These are phyloP conservation scores for Penstemon barbatus DNA, from an alignment of 257 asterid genomes.

Conservation along the genomic window DNA sequence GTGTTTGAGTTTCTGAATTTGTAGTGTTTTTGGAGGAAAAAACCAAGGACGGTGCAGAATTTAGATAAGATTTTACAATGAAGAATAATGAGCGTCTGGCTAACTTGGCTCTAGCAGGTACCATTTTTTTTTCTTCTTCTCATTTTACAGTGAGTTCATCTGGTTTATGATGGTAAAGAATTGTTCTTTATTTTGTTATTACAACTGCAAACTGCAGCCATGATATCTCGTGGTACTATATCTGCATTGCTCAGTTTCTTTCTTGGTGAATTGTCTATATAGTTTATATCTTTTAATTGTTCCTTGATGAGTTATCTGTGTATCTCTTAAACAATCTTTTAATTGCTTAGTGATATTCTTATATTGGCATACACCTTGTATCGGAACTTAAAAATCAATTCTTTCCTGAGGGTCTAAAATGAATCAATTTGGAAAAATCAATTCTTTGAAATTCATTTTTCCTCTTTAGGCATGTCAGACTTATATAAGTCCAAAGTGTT, in stretches of 20 bases:
- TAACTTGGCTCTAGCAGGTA: conserved; percentile 65
- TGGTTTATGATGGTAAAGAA: conserved; percentile 8
- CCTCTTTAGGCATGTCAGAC: conserved; percentile 2
- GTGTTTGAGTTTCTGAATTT: conserved; percentile 15
- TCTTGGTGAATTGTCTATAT: not conserved
- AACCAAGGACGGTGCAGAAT: conserved; percentile 24
- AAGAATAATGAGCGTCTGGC: conserved; percentile 57
- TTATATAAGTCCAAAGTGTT: not conserved
- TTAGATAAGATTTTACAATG: conserved; percentile 35
- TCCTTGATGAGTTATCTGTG: not conserved
- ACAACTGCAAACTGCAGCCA: not conserved
- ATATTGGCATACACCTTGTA: not conserved
- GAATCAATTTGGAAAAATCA: conserved; percentile 11
- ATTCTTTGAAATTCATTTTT: not conserved
- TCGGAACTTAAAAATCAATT: not conserved
- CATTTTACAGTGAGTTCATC: conserved; percentile 10
- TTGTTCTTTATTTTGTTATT: not conserved
- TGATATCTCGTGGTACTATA: conserved; percentile 6
- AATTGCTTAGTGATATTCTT: not conserved
- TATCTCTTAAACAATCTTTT: not conserved
- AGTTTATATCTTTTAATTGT: not conserved
- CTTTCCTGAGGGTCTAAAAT: conserved; percentile 13
- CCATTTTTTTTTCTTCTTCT: conserved; percentile 9
- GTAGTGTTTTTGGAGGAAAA: conserved; percentile 25
- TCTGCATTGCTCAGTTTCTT: not conserved